Evolutionary conservation across 2,329 filamentous ascomycete species (phyloP).

Genomic region (Daldinia eschscholtzii): DNA sequence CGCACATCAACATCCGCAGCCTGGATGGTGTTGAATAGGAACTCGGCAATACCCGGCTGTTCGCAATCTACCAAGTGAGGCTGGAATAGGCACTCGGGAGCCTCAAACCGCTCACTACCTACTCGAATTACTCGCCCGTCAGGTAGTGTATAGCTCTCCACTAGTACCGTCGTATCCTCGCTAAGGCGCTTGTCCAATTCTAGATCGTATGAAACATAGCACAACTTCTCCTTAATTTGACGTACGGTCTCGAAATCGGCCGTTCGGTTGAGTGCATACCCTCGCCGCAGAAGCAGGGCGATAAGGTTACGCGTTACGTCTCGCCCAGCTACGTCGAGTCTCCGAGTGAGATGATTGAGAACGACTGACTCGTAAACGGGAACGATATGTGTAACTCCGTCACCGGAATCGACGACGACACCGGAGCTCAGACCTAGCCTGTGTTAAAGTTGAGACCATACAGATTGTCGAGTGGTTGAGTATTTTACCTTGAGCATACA

Average conservation of each 20-base stretch:
- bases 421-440: conserved; percentile 81
- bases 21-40: conserved; percentile 99
- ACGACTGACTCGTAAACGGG: conserved; percentile 99
- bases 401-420: conserved; percentile 98
- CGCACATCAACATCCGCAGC: conserved; percentile 94
- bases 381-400: conserved; percentile 98
- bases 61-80: conserved; percentile 98
- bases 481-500: conserved; percentile 90
- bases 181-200: conserved; percentile 95
- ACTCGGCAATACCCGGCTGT: conserved; percentile 95
- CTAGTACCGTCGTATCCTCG: conserved; percentile 96
- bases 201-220: conserved; percentile 98
- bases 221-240: conserved; percentile 99
- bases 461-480: background rate
- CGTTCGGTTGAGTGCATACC: conserved; percentile 96
- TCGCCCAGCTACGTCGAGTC: conserved; percentile 93
- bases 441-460: conserved; percentile 15
- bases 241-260: conserved; percentile 99
- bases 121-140: conserved; percentile 97
- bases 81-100: conserved; percentile 98
- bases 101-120: conserved; percentile 96
- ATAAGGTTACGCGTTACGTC: conserved; percentile 99
- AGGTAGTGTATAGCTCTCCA: conserved; percentile 97
- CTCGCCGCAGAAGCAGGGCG: conserved; percentile 89
- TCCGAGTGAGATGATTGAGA: conserved; percentile 93